phyloP scores from a whole-genome alignment of 192 early-diverging fungal species.

The Gryganskiella cystojenkinii region DNA sequence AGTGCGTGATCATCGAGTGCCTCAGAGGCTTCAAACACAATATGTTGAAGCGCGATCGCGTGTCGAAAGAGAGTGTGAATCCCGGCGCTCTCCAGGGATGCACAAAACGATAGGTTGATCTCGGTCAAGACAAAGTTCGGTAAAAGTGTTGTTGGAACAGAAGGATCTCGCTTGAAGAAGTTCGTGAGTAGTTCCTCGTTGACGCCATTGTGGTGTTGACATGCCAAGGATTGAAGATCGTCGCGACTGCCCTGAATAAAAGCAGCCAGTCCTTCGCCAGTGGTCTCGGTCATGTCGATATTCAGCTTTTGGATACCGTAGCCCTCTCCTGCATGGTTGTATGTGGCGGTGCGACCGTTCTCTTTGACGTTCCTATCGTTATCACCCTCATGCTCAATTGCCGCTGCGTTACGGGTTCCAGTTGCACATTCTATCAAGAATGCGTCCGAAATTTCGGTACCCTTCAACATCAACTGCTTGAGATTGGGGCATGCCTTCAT shows the following conservation, averaged over 20 bases:
- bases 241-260: background rate
- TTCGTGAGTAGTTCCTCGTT: background rate
- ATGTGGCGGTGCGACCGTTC: background rate
- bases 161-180: conserved; percentile 3
- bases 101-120: conserved; percentile 5
- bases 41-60: conserved; percentile 12
- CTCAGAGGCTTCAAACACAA: conserved; percentile 4
- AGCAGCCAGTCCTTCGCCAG: conserved; percentile 4
- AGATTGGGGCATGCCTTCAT: conserved; percentile 32
- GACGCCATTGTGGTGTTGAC: background rate
- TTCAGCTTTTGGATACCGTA: background rate
- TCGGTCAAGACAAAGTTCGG: conserved; percentile 20
- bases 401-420: no score
- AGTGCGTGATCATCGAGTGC: conserved; percentile 11
- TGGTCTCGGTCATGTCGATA: conserved; percentile 8
- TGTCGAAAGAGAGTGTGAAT: conserved; percentile 8
- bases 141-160: background rate
- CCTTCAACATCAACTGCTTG: conserved; percentile 1
- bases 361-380: background rate
- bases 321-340: background rate
- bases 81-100: background rate
- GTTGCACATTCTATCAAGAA: conserved; percentile 4
- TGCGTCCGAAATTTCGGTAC: conserved; percentile 15
- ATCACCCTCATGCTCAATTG: background rate
- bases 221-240: background rate